These are phyloP conservation scores for Fusarium acutatum DNA, from an alignment of 2,329 filamentous ascomycete genomes.

Conservation along the genomic window DNA sequence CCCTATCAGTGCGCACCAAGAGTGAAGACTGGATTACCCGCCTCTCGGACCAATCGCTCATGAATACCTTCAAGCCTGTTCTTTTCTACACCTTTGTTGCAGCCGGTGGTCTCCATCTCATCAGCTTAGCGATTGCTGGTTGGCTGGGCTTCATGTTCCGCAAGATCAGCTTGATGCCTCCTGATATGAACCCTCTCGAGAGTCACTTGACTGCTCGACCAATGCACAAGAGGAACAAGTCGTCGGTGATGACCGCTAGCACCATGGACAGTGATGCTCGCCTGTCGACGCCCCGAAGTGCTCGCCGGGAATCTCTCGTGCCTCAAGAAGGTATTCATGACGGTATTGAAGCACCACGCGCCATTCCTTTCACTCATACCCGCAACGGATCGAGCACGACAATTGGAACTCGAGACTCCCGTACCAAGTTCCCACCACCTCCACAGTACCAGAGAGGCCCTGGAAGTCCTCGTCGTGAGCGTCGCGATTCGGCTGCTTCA, in stretches of 20 bases:
- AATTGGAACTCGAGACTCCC: slow-evolving; percentile 62
- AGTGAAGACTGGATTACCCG: slow-evolving; percentile 71
- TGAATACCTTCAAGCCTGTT: slow-evolving; percentile 68
- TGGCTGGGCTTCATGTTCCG: slow-evolving; percentile 84
- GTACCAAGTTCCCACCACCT: slow-evolving; percentile 60
- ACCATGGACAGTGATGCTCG: slow-evolving; percentile 66
- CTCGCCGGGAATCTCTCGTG: slow-evolving; percentile 53
- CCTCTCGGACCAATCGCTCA: slow-evolving; percentile 64
- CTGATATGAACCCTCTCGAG: slow-evolving; percentile 95
- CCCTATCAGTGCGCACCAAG: slow-evolving; percentile 56
- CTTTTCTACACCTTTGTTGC: slow-evolving; percentile 74
- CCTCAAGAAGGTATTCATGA: slow-evolving; percentile 58
- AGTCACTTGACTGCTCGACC: slow-evolving; percentile 79
- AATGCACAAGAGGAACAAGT: slow-evolving; percentile 78
- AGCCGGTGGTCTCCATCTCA: slow-evolving; percentile 72
- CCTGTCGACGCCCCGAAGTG: slow-evolving; percentile 56
- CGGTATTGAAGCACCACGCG: slow-evolving; percentile 57
- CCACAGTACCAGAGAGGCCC: slow-evolving; percentile 62
- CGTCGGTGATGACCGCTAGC: slow-evolving; percentile 59
- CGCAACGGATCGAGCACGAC: slow-evolving; percentile 70
- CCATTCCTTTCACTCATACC: slow-evolving; percentile 83
- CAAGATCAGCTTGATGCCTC: slow-evolving; percentile 82
- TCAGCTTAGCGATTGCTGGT: slow-evolving; percentile 75
- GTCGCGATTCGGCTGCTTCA: slow-evolving; percentile 54
- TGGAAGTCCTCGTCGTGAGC: slow-evolving; percentile 54